Base-by-base conservation (phyloP, 129 eudicot species). In the Pittosporum tobira region DNA sequence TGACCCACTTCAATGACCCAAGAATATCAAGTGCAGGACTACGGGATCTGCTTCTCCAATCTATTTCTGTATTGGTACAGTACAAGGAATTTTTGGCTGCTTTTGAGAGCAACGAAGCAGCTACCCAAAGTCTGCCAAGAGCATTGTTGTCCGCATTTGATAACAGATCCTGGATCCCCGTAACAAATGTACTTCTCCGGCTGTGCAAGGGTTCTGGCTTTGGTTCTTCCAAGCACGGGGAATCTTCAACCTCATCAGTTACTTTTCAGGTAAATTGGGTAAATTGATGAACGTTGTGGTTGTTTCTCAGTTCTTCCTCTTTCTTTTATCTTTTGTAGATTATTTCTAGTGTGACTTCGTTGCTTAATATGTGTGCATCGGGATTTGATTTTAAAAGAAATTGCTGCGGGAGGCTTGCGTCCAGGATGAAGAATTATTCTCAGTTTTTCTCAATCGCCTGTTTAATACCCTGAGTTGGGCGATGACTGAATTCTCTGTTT, bases 401-500 rank as follows among this genome's bases (percentile, higher is more conserved):
- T 72, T 91, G 73, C 62, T 91, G 27, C 90, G 98, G 24, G 96
- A 91, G 19, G 90, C 87, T 48, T 91, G 96, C 68, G 34, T 69
- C n/a, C 61, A 72, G 48, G 94, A 91, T 74, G 83, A 83, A 59
- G 94, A 83, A 68, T 69, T 91, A 38, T 91, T 91, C 66, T 81
- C 90, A 15, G 76, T 81, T 8, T 91, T 91, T 62, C 87, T 91
- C 25, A 91, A 91, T 63, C 94, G 91, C 23, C 81, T 91, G 30
- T 91, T 86, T 56, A 91, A 91, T 71, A 91, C 85, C 1, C 77
- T 91, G 57, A 91, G 98, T 75, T 91, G 98, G 98, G 80, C 96
- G 49, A 86, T 87, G 94, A 91, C 98, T 51, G 98, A 91, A 63
- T 87, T 83, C 67, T 86, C 98, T 15, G 90, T 91, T 75, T 76